A percentile compares a stretch with the other conserved stretches of the same genome.
Conservation (phyloP, 2,329 filamentous ascomycete genomes). For the Cephalotrichum gorgonifer region DNA sequence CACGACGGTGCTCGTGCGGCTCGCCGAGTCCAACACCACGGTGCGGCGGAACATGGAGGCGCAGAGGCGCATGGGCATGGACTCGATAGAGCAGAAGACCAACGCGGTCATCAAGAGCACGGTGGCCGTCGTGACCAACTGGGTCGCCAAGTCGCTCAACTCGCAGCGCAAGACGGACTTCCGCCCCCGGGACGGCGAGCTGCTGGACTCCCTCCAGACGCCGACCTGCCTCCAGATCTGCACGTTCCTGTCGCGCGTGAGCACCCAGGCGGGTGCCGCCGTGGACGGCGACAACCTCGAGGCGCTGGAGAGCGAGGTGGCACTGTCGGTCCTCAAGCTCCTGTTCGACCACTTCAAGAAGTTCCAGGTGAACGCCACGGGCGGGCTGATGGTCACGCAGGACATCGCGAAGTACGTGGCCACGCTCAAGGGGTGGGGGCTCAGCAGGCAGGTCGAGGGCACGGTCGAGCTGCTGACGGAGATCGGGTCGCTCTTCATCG, state of each 20-base stretch:
- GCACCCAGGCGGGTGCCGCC: slow-evolving; percentile 52
- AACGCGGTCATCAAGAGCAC: slow-evolving; percentile 47
- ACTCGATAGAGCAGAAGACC: slow-evolving; percentile 77
- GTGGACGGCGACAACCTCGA: slow-evolving; percentile 78
- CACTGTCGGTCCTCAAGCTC: slow-evolving; percentile 63
- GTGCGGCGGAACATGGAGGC: slow-evolving; percentile 86
- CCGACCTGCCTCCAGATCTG: slow-evolving; percentile 73
- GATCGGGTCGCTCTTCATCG: slow-evolving; percentile 91
- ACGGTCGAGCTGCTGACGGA: slow-evolving; percentile 81
- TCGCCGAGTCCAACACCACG: slow-evolving; percentile 82
- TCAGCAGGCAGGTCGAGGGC: slow-evolving; percentile 56
- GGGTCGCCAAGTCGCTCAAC: slow-evolving; percentile 60
- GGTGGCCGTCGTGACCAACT: slow-evolving; percentile 61
- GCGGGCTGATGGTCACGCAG: slow-evolving; percentile 89
- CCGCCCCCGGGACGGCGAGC: slow-evolving; percentile 65
- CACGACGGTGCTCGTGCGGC: slow-evolving; percentile 76
- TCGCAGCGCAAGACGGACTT: slow-evolving; percentile 85
- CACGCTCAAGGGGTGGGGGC: slow-evolving; percentile 71
- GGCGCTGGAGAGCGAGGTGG: slow-evolving; percentile 74
- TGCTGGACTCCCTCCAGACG: slow-evolving; percentile 73
- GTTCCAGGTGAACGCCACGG: slow-evolving; percentile 85
- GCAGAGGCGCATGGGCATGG: slow-evolving; percentile 60
- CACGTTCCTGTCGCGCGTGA: slow-evolving; percentile 64
- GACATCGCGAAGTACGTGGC: slow-evolving; percentile 91
- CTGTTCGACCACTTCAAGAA: slow-evolving; percentile 91